These are phyloP conservation scores for Prunus salicina DNA, from an alignment of 306 rosid genomes.

Conservation along the genomic window DNA sequence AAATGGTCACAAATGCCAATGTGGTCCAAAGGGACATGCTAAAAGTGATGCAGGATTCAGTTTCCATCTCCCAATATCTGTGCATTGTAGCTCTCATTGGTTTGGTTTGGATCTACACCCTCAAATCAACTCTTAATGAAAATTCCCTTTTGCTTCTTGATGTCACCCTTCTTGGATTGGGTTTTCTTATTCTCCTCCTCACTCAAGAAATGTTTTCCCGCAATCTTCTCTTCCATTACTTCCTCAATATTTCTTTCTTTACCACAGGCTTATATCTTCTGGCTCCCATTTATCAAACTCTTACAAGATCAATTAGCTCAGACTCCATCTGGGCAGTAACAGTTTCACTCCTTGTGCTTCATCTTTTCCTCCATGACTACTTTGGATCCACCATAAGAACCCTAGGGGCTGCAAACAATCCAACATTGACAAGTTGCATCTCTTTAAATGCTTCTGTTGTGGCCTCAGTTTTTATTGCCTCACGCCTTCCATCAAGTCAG, in stretches of 20 bases:
- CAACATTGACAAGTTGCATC: constrained; percentile 72
- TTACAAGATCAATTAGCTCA: constrained; percentile 85
- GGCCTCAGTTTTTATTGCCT: constrained; percentile 83
- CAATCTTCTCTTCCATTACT: constrained; percentile 57
- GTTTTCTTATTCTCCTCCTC: constrained; percentile 63
- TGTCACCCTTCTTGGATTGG: constrained; percentile 67
- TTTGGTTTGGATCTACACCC: constrained; percentile 84
- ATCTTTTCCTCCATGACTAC: constrained; percentile 86
- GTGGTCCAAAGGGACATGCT: constrained; percentile 76
- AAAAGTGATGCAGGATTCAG: constrained; percentile 79
- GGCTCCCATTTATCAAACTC: constrained; percentile 91
- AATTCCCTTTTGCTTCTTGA: constrained; percentile 66
- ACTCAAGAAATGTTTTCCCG: constrained; percentile 82
- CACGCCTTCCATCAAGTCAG: constrained; percentile 82
- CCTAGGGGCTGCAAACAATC: constrained; percentile 56
- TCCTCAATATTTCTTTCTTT: constrained; percentile 72
- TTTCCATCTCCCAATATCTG: constrained; percentile 84
- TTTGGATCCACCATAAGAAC: constrained; percentile 76
- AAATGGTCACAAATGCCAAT: constrained; percentile 88
- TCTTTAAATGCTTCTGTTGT: constrained; percentile 88
- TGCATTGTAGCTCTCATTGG: constrained; percentile 81
- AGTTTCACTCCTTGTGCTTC: constrained; percentile 65
- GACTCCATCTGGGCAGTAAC: constrained; percentile 88
- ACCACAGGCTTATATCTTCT: constrained; percentile 66
- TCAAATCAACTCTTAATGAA: constrained; percentile 66